These are phyloP conservation scores for Penicillium samsonianum DNA, from an alignment of 495 filamentous ascomycete genomes.

Conservation along the genomic window DNA sequence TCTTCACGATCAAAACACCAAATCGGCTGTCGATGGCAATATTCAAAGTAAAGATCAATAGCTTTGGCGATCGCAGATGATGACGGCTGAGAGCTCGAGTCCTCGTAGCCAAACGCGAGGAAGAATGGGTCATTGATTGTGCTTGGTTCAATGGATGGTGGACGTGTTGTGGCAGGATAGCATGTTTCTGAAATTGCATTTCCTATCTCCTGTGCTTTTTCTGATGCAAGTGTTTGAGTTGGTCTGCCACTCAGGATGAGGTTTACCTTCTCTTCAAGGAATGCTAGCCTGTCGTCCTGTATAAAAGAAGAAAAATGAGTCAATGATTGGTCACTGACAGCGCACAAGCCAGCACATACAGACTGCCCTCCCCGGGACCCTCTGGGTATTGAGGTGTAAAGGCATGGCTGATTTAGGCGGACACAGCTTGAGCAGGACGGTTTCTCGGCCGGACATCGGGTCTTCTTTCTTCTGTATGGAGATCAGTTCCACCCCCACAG, in stretches of 20 bases:
- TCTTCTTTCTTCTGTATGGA: slow-evolving; percentile 45
- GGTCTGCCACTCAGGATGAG: slow-evolving; percentile 42
- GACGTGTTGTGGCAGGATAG: slow-evolving; percentile 23
- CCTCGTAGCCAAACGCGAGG: slow-evolving; percentile 35
- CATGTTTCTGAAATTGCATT: slow-evolving; percentile 19
- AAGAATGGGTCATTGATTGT: slow-evolving; percentile 30
- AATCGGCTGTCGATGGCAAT: slow-evolving; percentile 50
- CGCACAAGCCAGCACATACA: slow-evolving; percentile 23
- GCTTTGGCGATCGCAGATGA: slow-evolving; percentile 33
- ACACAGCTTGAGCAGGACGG: slow-evolving; percentile 49
- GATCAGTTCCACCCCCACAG: slow-evolving; percentile 1
- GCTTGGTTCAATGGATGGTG: slow-evolving; percentile 25
- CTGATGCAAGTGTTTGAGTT: slow-evolving; percentile 19
- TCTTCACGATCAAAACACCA: slow-evolving; percentile 52
- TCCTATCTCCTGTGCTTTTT: slow-evolving; percentile 20
- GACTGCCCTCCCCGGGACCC: slow-evolving; percentile 35
- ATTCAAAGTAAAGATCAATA: slow-evolving; percentile 47
- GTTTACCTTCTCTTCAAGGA: slow-evolving; percentile 51
- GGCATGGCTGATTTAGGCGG: slow-evolving; percentile 44
- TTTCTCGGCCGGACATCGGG: slow-evolving; percentile 49
- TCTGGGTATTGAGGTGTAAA: slow-evolving; percentile 36
- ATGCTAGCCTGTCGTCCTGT: slow-evolving; percentile 46
- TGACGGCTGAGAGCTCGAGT: slow-evolving; percentile 29
- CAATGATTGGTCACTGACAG: slow-evolving; percentile 15
- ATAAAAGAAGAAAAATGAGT: slow-evolving; percentile 7